Evolutionary conservation across 2,329 filamentous ascomycete genomes (phyloP).

Genomic region (Cadophora sp.): DNA sequence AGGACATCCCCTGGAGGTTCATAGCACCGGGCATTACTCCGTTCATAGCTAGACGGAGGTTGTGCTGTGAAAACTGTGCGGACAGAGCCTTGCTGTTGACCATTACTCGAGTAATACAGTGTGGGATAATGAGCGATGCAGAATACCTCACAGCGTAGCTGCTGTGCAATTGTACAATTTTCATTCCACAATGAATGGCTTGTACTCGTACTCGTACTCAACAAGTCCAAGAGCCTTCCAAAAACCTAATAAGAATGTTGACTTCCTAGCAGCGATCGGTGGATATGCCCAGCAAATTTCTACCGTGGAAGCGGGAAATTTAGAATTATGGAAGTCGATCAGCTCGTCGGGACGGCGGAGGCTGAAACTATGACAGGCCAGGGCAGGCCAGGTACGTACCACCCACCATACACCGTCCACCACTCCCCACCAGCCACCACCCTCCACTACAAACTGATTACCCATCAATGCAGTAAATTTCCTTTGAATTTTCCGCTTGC

Average conservation of each 20-base stretch:
- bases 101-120: too few species aligned
- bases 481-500: too few species aligned
- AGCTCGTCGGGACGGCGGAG: background rate
- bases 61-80: too few species aligned
- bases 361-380: conserved; percentile 5
- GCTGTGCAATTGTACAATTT: background rate
- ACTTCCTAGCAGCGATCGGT: background rate
- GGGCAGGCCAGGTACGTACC: background rate
- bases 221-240: background rate
- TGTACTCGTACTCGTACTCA: background rate
- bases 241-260: too few species aligned
- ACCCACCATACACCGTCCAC: too few species aligned
- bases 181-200: background rate
- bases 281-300: background rate
- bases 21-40: background rate
- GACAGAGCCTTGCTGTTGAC: too few species aligned
- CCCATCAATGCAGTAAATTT: background rate
- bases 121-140: background rate
- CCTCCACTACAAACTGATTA: background rate
- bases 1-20: background rate
- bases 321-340: background rate
- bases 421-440: background rate
- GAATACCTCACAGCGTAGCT: background rate
- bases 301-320: conserved; percentile 1
- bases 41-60: background rate